These are phyloP conservation scores for Suillus placidus DNA, from an alignment of 768 basidiomycete species.

Conservation along the genomic window DNA sequence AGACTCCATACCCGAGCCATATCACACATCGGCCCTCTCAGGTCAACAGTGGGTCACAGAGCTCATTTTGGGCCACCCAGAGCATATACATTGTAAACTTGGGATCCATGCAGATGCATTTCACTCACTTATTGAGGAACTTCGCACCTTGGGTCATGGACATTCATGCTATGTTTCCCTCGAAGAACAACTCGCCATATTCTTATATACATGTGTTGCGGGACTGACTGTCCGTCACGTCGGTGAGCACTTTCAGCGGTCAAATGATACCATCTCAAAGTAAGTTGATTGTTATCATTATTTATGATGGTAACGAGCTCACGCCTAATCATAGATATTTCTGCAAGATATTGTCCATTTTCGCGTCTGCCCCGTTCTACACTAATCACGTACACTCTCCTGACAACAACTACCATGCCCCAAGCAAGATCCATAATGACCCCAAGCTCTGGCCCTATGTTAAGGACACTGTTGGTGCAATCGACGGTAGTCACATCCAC, in stretches of 20 bases:
- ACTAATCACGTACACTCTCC: constrained; percentile 20
- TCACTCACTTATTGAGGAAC: constrained; percentile 25
- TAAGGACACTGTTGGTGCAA: too few relatives aligned
- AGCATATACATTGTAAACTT: constrained; percentile 20
- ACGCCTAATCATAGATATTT: constrained; percentile 22
- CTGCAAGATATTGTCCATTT: constrained; percentile 23
- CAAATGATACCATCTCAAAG: constrained; percentile 43
- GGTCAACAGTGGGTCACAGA: constrained; percentile 26
- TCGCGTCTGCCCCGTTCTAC: constrained; percentile 30
- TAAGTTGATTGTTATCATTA: constrained; percentile 12
- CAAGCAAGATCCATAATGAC: too few relatives aligned
- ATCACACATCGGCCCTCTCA: constrained; percentile 23
- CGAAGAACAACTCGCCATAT: constrained; percentile 44
- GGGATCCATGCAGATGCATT: constrained; percentile 36
- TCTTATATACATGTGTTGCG: constrained; percentile 34
- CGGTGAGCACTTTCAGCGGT: constrained; percentile 41
- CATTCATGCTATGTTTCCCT: constrained; percentile 26
- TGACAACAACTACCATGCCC: too few relatives aligned
- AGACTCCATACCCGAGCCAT: background rate
- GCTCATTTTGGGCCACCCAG: constrained; percentile 23
- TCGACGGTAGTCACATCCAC: too few relatives aligned
- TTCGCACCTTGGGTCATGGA: constrained; percentile 22
- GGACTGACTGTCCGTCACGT: constrained; percentile 31
- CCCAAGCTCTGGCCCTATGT: too few relatives aligned
- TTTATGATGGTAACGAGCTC: background rate